Evolutionary conservation across 768 basidiomycete genomes (phyloP).

Genomic region (Boletus tylopilopsis): DNA sequence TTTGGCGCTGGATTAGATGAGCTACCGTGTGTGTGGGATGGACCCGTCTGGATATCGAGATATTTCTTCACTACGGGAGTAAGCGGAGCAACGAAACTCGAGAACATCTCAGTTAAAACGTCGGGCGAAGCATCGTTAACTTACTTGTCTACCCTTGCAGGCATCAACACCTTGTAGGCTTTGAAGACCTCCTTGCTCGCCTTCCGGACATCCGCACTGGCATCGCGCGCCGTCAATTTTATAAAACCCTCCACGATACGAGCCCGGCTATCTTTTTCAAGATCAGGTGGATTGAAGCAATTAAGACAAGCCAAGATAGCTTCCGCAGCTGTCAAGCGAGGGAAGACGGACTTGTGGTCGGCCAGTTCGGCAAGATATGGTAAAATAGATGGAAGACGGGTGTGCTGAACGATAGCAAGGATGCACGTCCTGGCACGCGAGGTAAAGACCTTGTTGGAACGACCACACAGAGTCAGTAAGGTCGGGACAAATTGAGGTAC

Average conservation of each 20-base stretch:
- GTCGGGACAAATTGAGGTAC: conserved; percentile 65
- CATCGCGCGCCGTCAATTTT: conserved; percentile 61
- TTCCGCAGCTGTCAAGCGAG: conserved; percentile 66
- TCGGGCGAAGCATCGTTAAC: conserved; percentile 15
- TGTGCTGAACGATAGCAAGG: conserved; percentile 56
- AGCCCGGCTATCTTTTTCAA: conserved; percentile 65
- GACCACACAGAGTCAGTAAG: conserved; percentile 61
- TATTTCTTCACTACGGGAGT: conserved; percentile 77
- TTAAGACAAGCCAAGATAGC: conserved; percentile 63
- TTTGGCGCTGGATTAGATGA: conserved; percentile 13
- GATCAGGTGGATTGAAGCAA: conserved; percentile 73
- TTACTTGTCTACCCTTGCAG: conserved; percentile 64
- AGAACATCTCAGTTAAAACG: conserved; percentile 5
- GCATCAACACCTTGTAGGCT: conserved; percentile 69
- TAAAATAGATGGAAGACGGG: conserved; percentile 63
- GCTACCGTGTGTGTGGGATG: not conserved
- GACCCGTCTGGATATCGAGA: conserved; percentile 44
- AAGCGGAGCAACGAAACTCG: conserved; percentile 69
- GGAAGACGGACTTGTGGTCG: conserved; percentile 65
- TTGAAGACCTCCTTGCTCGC: conserved; percentile 68
- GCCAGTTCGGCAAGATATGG: conserved; percentile 52
- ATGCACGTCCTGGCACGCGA: conserved; percentile 62
- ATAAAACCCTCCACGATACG: conserved; percentile 70
- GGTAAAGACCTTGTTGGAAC: conserved; percentile 76
- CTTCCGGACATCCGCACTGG: conserved; percentile 72